A percentile compares a stretch with the other conserved stretches of the same genome.
Conservation (phyloP, 2,329 filamentous ascomycete genomes). For the Fusarium nygamai region DNA sequence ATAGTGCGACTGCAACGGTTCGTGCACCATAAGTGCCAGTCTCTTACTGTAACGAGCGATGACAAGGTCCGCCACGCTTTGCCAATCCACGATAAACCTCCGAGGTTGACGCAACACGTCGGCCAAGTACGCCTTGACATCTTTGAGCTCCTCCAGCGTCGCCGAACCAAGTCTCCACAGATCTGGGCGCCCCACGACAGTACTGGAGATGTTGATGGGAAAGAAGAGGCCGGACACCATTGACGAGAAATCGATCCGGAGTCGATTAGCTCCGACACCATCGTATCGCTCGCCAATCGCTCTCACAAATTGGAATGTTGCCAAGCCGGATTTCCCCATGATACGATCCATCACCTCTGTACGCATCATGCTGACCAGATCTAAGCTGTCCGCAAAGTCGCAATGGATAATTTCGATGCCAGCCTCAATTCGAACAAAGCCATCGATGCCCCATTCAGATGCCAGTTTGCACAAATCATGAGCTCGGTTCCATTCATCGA, state of each 20-base stretch:
- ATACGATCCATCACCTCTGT: constrained; percentile 30
- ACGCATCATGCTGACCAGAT: constrained; percentile 48
- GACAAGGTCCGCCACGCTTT: constrained; percentile 71
- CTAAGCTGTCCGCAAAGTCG: constrained; percentile 61
- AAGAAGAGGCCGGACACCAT: constrained; percentile 64
- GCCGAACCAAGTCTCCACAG: constrained; percentile 48
- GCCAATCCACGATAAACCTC: constrained; percentile 66
- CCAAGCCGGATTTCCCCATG: constrained; percentile 40
- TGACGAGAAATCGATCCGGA: constrained; percentile 58
- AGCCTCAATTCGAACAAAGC: constrained; percentile 72
- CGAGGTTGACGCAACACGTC: constrained; percentile 50
- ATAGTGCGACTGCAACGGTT: constrained; percentile 38
- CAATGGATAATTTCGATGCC: constrained; percentile 79
- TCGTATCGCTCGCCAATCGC: constrained; percentile 57
- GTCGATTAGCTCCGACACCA: constrained; percentile 54
- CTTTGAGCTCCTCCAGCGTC: constrained; percentile 44
- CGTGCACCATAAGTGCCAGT: constrained; percentile 54
- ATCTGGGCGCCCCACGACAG: constrained; percentile 45
- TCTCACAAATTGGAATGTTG: constrained; percentile 52
- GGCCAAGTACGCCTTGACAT: constrained; percentile 56
- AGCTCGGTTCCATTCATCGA: constrained; percentile 63
- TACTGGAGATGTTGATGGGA: constrained; percentile 60
- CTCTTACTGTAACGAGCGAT: constrained; percentile 68
- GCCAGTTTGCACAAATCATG: constrained; percentile 65
- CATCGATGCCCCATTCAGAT: constrained; percentile 67